Percentiles rank a stretch among this genome's conserved stretches.
Evolutionary conservation across 352 stramenopile species (phyloP).

Genomic region (Phytophthora chlamydospora): DNA sequence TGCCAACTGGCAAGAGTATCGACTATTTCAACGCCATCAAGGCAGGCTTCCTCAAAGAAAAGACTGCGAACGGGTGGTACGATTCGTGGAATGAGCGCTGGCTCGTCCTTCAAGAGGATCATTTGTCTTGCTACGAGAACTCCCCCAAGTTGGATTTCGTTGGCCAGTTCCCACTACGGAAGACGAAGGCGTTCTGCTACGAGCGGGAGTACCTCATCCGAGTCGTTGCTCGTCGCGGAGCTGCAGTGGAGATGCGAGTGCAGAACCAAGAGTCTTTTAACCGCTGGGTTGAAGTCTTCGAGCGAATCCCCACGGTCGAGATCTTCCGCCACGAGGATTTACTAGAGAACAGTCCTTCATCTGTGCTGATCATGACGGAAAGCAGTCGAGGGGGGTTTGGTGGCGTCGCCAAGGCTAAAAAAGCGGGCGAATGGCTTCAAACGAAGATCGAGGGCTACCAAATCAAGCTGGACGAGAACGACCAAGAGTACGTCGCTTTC

Average conservation of each 20-base stretch:
- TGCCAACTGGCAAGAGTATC: slow-evolving; percentile 62
- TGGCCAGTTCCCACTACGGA: slow-evolving; percentile 70
- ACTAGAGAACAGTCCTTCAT: slow-evolving; percentile 80
- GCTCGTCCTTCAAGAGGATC: slow-evolving; percentile 80
- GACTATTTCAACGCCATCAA: slow-evolving; percentile 87
- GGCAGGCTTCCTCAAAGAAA: slow-evolving; percentile 73
- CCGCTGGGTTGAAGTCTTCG: slow-evolving; percentile 70
- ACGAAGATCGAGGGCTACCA: slow-evolving; percentile 84
- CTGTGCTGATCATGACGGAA: slow-evolving; percentile 75
- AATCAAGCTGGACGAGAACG: slow-evolving; percentile 73
- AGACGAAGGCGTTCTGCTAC: slow-evolving; percentile 73
- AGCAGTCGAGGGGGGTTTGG: slow-evolving; percentile 30
- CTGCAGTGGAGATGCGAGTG: slow-evolving; percentile 80
- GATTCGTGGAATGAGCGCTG: slow-evolving; percentile 84
- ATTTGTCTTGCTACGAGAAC: slow-evolving; percentile 83
- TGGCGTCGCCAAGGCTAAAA: slow-evolving; percentile 15
- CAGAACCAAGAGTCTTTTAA: slow-evolving; percentile 82
- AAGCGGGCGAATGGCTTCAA: slow-evolving; percentile 63
- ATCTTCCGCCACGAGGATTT: slow-evolving; percentile 79
- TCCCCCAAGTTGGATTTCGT: slow-evolving; percentile 78
- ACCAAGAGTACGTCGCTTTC: slow-evolving; percentile 75
- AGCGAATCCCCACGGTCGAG: slow-evolving; percentile 54
- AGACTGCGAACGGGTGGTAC: slow-evolving; percentile 79
- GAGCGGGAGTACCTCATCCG: slow-evolving; percentile 81
- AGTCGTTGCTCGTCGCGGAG: slow-evolving; percentile 68